Base-by-base conservation (phyloP, 1,139 yeast genomes). In the Pneumocystis murina region DNA sequence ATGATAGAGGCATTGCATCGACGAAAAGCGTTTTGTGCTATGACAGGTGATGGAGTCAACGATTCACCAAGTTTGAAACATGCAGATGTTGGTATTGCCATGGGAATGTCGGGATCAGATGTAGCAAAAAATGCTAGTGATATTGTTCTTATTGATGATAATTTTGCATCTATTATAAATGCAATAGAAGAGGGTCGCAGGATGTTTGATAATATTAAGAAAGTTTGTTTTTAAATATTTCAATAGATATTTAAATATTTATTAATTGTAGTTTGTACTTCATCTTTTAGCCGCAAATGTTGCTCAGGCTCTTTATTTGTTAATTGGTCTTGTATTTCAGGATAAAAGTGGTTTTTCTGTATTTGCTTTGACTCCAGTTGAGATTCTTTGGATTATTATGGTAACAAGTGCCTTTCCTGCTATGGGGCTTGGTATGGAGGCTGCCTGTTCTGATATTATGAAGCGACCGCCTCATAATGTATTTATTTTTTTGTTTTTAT, bases 21-120 rank as follows among this genome's bases (percentile, higher is more conserved):
- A 33, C 72, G 79, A 63, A 82, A 80, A 70, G 76, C 80, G 63
- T 84, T 84, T 59, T 78, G 81, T 65, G 80, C 83, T 1, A 87
- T 86, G 94, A 86, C 95, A 59, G 95, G 94, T 69, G 94, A 86
- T 73, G 94, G 94, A 69, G 91, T 86, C 62, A 87, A 87, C 72
- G 94, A 87, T 73, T 86, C 92, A 2, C 95, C 94, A 24, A 83
- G 88, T 3, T 78, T 87, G 73, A 86, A 86, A 72, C 84, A 82
- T 68, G 87, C 94, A 0, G 92, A 87, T 74, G 89, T 87, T 64
- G 94, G 95, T 69, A 86, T 86, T 72, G 89, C 91, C 16, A 75
- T 81, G 74, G 76, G 75, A 5, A 1, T 48, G 55, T 77, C 75
- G 61, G 84, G 82, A 2, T 77, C 82, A 28, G 84, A 82, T 68